These are phyloP conservation scores for Vicia sativa DNA, from an alignment of 306 rosid genomes.

Conservation along the genomic window DNA sequence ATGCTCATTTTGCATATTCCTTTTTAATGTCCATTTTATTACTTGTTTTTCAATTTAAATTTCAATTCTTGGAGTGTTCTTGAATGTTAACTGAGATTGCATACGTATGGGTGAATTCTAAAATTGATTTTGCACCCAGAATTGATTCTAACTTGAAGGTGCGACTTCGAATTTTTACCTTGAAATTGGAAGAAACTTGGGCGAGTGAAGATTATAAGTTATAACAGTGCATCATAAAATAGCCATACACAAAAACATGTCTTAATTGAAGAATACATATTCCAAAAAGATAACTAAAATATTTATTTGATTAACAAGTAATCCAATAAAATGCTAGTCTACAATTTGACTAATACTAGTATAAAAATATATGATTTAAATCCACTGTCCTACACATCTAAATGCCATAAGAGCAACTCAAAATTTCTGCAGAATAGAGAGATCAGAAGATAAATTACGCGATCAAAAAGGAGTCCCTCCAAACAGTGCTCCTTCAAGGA, in stretches of 20 bases:
- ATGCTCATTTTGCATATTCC: slow-evolving; percentile 1
- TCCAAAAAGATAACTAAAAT: slow-evolving; percentile 29
- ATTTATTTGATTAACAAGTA: slow-evolving; percentile 38
- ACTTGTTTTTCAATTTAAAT: neutral
- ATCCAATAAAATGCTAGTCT: slow-evolving; percentile 37
- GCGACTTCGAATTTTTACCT: neutral
- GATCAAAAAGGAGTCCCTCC: slow-evolving; percentile 39
- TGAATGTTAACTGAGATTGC: neutral
- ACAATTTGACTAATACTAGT: slow-evolving; percentile 36
- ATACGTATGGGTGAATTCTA: neutral
- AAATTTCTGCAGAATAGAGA: slow-evolving; percentile 35
- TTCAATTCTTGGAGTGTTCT: neutral
- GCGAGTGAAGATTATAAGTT: slow-evolving; percentile 6
- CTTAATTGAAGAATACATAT: slow-evolving; percentile 26
- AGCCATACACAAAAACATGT: slow-evolving; percentile 23
- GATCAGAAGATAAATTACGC: slow-evolving; percentile 33
- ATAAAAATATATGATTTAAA: slow-evolving; percentile 43
- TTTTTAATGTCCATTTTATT: neutral
- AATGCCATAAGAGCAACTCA: slow-evolving; percentile 41
- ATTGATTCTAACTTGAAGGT: neutral
- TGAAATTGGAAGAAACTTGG: neutral
- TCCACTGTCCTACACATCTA: slow-evolving; percentile 48
- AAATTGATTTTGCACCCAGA: too few relatives aligned
- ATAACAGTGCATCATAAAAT: slow-evolving; percentile 8
- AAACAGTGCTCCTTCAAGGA: slow-evolving; percentile 33